phyloP scores from a whole-genome alignment of 2,329 filamentous ascomycete species.

The Emergomyces africanus region DNA sequence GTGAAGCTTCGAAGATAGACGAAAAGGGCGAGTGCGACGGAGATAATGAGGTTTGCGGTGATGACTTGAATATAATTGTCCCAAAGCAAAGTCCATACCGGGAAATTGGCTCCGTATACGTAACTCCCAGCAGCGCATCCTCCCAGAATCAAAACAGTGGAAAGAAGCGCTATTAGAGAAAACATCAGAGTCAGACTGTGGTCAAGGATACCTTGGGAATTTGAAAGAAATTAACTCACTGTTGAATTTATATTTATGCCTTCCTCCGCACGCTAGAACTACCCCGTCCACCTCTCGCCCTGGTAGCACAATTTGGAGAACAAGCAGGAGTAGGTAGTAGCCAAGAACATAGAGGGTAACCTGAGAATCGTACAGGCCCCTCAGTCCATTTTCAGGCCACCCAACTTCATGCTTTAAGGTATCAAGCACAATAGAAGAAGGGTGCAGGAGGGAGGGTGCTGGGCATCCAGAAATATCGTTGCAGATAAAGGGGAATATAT shows the following conservation, averaged over 20 bases:
- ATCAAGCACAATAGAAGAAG: constrained; percentile 56
- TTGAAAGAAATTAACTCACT: constrained; percentile 32
- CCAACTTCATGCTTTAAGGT: constrained; percentile 67
- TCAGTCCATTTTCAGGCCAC: constrained; percentile 61
- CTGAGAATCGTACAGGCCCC: constrained; percentile 56
- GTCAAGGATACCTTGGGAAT: no score
- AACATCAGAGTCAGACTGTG: not conserved
- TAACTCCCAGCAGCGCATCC: constrained; percentile 61
- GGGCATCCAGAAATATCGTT: constrained; percentile 91
- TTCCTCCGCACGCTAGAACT: constrained; percentile 55
- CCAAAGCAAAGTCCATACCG: constrained; percentile 84
- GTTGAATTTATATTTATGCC: constrained; percentile 72
- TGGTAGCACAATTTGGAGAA: constrained; percentile 65
- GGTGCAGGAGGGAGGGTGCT: constrained; percentile 63
- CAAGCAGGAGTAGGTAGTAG: constrained; percentile 65
- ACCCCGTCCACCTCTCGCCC: constrained; percentile 59
- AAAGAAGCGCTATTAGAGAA: constrained; percentile 50
- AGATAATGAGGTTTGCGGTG: constrained; percentile 68
- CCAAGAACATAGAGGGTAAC: constrained; percentile 57
- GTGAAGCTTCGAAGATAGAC: constrained; percentile 74
- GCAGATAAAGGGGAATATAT: constrained; percentile 70
- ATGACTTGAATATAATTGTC: constrained; percentile 81
- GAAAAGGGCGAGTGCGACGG: constrained; percentile 58
- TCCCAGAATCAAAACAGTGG: constrained; percentile 60
- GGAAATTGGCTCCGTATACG: constrained; percentile 65